These are phyloP conservation scores for Mytilinidion resinicola DNA, from an alignment of 495 filamentous ascomycete genomes.

Conservation along the genomic window DNA sequence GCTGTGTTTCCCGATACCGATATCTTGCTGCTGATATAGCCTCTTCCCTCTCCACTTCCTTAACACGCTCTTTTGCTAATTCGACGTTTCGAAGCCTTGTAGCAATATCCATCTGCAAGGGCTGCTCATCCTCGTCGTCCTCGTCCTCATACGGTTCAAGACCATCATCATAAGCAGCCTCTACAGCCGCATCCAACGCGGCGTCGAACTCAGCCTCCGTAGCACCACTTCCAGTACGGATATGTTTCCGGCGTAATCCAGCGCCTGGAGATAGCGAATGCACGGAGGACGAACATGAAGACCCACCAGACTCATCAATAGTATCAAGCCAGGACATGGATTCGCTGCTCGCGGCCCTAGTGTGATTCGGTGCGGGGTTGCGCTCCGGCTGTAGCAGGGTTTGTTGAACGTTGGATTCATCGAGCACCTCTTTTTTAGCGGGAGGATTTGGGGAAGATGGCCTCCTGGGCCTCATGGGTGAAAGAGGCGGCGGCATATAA, in stretches of 20 bases:
- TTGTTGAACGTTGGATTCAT: slow-evolving; percentile 20
- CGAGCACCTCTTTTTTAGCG: slow-evolving; percentile 13
- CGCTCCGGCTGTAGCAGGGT: slow-evolving; percentile 30
- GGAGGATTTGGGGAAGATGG: slow-evolving; percentile 35
- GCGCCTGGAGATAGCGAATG: slow-evolving; percentile 71
- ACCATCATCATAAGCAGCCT: slow-evolving; percentile 92
- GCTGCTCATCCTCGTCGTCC: slow-evolving; percentile 38
- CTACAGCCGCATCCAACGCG: slow-evolving; percentile 89
- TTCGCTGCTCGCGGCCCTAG: slow-evolving; percentile 58
- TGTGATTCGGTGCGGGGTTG: slow-evolving; percentile 38
- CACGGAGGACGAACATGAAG: slow-evolving; percentile 65
- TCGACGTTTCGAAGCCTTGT: slow-evolving; percentile 54
- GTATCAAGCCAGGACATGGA: slow-evolving; percentile 93
- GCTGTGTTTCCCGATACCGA: slow-evolving; percentile 43
- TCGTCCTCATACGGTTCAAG: slow-evolving; percentile 65
- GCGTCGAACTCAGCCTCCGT: slow-evolving; percentile 94
- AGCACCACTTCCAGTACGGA: slow-evolving; percentile 60
- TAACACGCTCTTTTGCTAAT: slow-evolving; percentile 68
- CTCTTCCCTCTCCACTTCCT: slow-evolving; percentile 72
- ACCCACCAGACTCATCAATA: slow-evolving; percentile 89
- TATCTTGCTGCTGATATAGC: slow-evolving; percentile 49
- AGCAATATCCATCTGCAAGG: slow-evolving; percentile 11
- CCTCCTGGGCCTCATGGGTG: slow-evolving; percentile 51
- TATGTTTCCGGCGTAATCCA: slow-evolving; percentile 58
- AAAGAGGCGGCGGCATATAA: slow-evolving; percentile 62